These are phyloP conservation scores for Cutaneotrichosporon mucoides DNA, from an alignment of 1,284 basidiomycete species.

Conservation along the genomic window DNA sequence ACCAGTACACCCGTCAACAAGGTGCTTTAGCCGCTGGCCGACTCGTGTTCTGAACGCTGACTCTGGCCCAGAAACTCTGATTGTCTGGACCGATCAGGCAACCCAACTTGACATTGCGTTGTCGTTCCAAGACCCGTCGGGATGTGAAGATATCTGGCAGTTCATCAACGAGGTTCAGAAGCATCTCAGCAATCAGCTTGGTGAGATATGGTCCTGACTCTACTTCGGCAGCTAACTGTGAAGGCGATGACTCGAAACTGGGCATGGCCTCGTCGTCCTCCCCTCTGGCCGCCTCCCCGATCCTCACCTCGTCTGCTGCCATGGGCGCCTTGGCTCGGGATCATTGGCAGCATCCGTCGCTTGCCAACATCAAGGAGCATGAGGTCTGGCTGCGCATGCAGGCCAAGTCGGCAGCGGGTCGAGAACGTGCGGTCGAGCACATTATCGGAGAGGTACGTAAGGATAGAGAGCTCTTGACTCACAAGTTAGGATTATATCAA, in stretches of 20 bases:
- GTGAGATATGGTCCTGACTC: constrained; percentile 15
- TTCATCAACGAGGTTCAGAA: constrained; percentile 93
- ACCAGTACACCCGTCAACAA: constrained; percentile 89
- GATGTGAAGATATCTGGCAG: constrained; percentile 95
- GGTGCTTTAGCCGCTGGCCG: constrained; percentile 54
- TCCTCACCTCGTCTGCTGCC: constrained; percentile 24
- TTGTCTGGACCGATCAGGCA: constrained; percentile 92
- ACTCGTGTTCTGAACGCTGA: constrained; percentile 54
- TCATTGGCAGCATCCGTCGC: constrained; percentile 36
- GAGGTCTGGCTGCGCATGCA: constrained; percentile 42
- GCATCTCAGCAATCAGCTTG: constrained; percentile 38
- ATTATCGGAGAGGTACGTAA: constrained; percentile 53
- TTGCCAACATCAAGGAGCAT: constrained; percentile 45
- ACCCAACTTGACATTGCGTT: constrained; percentile 92
- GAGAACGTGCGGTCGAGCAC: constrained; percentile 75
- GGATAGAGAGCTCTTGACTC: background rate
- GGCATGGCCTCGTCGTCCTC: constrained; percentile 39
- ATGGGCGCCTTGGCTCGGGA: constrained; percentile 8
- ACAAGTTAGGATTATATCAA: constrained; percentile 74
- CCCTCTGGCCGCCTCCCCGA: constrained; percentile 34
- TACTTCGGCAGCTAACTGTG: too few relatives aligned
- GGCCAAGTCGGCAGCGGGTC: constrained; percentile 35
- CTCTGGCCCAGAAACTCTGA: constrained; percentile 72
- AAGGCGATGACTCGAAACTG: constrained; percentile 30
- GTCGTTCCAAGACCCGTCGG: constrained; percentile 94